phyloP scores from a whole-genome alignment of 352 stramenopile genomes.

The Phytopythium boreale region DNA sequence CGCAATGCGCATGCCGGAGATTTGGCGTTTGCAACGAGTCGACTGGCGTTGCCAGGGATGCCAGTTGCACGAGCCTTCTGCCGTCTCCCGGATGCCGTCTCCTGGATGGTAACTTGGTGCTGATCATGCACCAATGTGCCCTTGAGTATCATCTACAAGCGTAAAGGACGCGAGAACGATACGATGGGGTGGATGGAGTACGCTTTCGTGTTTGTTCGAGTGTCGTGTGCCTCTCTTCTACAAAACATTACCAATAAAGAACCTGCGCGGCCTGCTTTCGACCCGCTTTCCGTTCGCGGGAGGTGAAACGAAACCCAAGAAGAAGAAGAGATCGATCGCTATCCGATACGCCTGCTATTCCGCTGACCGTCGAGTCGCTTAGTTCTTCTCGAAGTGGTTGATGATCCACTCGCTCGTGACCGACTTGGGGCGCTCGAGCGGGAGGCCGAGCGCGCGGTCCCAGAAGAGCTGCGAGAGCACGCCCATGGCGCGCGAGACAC shows the following conservation, averaged over 20 bases:
- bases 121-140: too few species aligned
- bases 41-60: too few species aligned
- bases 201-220: neutral
- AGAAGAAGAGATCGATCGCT: neutral
- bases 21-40: too few species aligned
- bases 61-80: too few species aligned
- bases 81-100: too few species aligned
- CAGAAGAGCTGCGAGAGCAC: constrained; percentile 98
- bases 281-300: constrained; percentile 5
- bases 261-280: neutral
- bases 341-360: constrained; percentile 12
- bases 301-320: neutral
- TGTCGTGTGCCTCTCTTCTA: constrained; percentile 6
- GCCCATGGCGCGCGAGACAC: constrained; percentile 97
- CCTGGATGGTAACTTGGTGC: too few species aligned
- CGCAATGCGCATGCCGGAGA: too few species aligned
- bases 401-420: constrained; percentile 98
- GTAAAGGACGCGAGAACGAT: neutral
- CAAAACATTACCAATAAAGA: constrained; percentile 34
- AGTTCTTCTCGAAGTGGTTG: constrained; percentile 91
- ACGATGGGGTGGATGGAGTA: neutral
- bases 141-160: neutral
- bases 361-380: constrained; percentile 17
- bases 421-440: constrained; percentile 98
- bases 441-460: constrained; percentile 96